Evolutionary conservation across 495 filamentous ascomycete genomes (phyloP).

Genomic region (Penicillium bialowiezense): DNA sequence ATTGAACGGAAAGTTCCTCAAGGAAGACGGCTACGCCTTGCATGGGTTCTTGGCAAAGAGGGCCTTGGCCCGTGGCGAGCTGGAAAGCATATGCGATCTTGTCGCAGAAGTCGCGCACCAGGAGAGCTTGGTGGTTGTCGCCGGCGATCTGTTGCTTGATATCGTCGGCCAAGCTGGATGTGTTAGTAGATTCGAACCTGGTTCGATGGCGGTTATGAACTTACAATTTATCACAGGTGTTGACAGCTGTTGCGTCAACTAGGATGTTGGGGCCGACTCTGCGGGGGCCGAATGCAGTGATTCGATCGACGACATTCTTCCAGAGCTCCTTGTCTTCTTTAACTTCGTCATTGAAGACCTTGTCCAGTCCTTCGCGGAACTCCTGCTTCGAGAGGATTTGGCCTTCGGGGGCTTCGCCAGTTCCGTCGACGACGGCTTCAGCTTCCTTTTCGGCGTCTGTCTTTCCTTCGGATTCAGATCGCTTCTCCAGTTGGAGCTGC

Average conservation of each 20-base stretch:
- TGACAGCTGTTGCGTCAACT: constrained; percentile 74
- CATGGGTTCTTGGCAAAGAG: constrained; percentile 89
- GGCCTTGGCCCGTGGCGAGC: constrained; percentile 82
- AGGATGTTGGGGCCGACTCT: constrained; percentile 86
- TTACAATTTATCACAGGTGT: constrained; percentile 73
- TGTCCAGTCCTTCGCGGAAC: constrained; percentile 68
- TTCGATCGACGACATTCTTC: constrained; percentile 73
- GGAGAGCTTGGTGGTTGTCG: constrained; percentile 51
- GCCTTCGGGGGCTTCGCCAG: constrained; percentile 48
- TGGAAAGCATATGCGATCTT: constrained; percentile 93
- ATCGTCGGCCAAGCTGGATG: constrained; percentile 37
- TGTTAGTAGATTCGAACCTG: constrained; percentile 11
- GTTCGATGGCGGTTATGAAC: constrained; percentile 23
- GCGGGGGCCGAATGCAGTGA: constrained; percentile 84
- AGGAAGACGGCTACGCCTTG: constrained; percentile 92
- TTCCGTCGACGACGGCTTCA: constrained; percentile 33
- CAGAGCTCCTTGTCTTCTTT: constrained; percentile 69
- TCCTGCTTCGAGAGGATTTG: constrained; percentile 66
- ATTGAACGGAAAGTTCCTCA: constrained; percentile 66
- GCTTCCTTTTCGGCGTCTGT: constrained; percentile 33
- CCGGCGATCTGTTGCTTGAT: constrained; percentile 29
- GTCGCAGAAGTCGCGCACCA: constrained; percentile 75
- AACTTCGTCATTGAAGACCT: constrained; percentile 58
- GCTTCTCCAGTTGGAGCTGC: constrained; percentile 67
- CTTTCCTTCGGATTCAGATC: constrained; percentile 40